These are phyloP conservation scores for Phytophthora vignae DNA, from an alignment of 352 stramenopile genomes.

Conservation along the genomic window DNA sequence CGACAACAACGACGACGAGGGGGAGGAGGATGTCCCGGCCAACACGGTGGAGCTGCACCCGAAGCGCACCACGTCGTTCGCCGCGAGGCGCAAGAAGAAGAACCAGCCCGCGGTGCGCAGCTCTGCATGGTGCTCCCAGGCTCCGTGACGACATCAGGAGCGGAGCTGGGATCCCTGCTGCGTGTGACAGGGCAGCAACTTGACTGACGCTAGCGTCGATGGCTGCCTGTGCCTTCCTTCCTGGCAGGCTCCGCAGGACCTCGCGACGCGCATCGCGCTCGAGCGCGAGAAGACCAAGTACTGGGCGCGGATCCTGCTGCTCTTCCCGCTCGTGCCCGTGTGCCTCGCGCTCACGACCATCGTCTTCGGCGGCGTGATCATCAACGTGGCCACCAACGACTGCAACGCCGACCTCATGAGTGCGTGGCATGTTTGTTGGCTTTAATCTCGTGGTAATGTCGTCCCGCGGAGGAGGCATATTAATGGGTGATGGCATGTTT, in stretches of 20 bases:
- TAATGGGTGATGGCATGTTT: slow-evolving; percentile 21
- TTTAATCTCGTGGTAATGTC: slow-evolving; percentile 4
- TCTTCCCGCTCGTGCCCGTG: slow-evolving; percentile 74
- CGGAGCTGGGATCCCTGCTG: neutral
- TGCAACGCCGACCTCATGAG: slow-evolving; percentile 76
- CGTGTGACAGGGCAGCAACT: neutral
- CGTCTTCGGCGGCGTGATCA: slow-evolving; percentile 69
- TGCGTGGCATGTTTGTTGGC: slow-evolving; percentile 31
- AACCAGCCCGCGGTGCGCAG: slow-evolving; percentile 18
- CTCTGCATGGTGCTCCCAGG: neutral
- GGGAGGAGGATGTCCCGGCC: slow-evolving; percentile 5
- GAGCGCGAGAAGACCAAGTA: slow-evolving; percentile 80
- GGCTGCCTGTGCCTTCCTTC: neutral
- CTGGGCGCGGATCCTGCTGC: slow-evolving; percentile 66
- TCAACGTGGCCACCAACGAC: slow-evolving; percentile 70
- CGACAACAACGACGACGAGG: slow-evolving; percentile 3
- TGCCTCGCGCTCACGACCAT: slow-evolving; percentile 66
- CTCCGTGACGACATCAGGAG: slow-evolving; percentile 3
- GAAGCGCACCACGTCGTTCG: slow-evolving; percentile 75
- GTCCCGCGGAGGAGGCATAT: neutral
- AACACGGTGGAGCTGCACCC: slow-evolving; percentile 55
- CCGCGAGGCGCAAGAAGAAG: slow-evolving; percentile 46
- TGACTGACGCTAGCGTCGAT: slow-evolving; percentile 16
- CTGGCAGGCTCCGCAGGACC: slow-evolving; percentile 49
- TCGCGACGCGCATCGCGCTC: slow-evolving; percentile 56